phyloP scores from a whole-genome alignment of 495 filamentous ascomycete species.

The Penicillium steckii region DNA sequence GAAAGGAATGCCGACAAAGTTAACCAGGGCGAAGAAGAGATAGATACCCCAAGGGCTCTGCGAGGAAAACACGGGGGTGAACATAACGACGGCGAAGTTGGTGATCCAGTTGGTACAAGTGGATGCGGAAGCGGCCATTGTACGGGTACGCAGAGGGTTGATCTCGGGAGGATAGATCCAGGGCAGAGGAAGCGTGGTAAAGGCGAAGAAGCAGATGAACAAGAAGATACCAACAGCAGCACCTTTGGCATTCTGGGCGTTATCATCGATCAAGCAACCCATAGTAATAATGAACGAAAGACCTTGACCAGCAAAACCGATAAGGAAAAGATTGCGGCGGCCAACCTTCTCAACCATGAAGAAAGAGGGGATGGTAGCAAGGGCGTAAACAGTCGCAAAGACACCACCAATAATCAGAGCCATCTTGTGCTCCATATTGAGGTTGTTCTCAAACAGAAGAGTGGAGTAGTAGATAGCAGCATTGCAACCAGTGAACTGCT shows the following conservation, averaged over 20 bases:
- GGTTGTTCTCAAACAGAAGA: constrained; percentile 67
- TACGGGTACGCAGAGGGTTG: constrained; percentile 69
- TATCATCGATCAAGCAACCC: constrained; percentile 26
- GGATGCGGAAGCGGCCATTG: constrained; percentile 54
- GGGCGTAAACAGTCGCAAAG: constrained; percentile 76
- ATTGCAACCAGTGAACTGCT: constrained; percentile 75
- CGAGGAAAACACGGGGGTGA: constrained; percentile 41
- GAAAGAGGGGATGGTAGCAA: constrained; percentile 56
- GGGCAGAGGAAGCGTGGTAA: constrained; percentile 44
- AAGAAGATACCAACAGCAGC: constrained; percentile 41
- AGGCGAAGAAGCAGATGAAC: constrained; percentile 41
- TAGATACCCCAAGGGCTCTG: constrained; percentile 35
- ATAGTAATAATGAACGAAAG: constrained; percentile 39
- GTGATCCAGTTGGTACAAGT: constrained; percentile 48
- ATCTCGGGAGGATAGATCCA: constrained; percentile 80
- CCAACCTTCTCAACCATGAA: constrained; percentile 74
- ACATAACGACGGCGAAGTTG: constrained; percentile 49
- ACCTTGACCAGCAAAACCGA: constrained; percentile 60
- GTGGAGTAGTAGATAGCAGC: constrained; percentile 85
- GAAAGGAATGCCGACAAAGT: constrained; percentile 63
- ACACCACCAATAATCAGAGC: constrained; percentile 72
- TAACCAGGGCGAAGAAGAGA: constrained; percentile 68
- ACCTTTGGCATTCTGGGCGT: constrained; percentile 29
- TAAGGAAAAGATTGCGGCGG: constrained; percentile 68
- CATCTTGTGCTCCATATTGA: constrained; percentile 56